These are phyloP conservation scores for Malania oleifera DNA, from an alignment of 164 flowering plant genomes.

Conservation along the genomic window DNA sequence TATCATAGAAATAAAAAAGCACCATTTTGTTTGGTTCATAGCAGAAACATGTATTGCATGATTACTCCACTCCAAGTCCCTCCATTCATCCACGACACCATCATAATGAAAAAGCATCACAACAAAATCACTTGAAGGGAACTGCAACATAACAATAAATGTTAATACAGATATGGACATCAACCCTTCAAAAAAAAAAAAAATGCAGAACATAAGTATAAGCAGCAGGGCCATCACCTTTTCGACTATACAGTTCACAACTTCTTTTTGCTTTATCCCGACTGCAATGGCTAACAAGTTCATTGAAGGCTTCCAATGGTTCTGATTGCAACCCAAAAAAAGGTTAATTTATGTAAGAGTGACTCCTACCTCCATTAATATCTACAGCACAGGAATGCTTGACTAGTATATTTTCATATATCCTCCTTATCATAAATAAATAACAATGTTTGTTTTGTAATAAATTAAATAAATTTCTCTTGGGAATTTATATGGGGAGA, in stretches of 20 bases:
- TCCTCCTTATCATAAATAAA: too few species aligned
- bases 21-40: conserved; percentile 87
- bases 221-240: conserved; percentile 42
- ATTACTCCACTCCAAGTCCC: conserved; percentile 53
- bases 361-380: too few species aligned
- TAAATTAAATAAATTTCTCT: too few species aligned
- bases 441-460: too few species aligned
- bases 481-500: too few species aligned
- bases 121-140: conserved; percentile 48
- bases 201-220: too few species aligned
- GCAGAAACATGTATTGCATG: conserved; percentile 72
- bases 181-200: too few species aligned
- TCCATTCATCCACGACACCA: conserved; percentile 75
- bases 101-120: conserved; percentile 93
- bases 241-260: conserved; percentile 54
- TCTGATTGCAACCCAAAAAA: conserved; percentile 26
- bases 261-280: conserved; percentile 71
- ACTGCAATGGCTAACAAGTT: conserved; percentile 77
- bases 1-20: conserved; percentile 1
- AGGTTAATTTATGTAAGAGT: too few species aligned
- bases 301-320: conserved; percentile 28
- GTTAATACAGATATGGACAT: conserved; percentile 2
- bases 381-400: too few species aligned
- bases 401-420: too few species aligned
- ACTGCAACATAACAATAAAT: conserved; percentile 37